Percentiles rank a stretch among this genome's conserved stretches.
These are phyloP conservation scores for Cystobasidium onofrii DNA, from an alignment of 768 basidiomycete species.

Conservation along the genomic window DNA sequence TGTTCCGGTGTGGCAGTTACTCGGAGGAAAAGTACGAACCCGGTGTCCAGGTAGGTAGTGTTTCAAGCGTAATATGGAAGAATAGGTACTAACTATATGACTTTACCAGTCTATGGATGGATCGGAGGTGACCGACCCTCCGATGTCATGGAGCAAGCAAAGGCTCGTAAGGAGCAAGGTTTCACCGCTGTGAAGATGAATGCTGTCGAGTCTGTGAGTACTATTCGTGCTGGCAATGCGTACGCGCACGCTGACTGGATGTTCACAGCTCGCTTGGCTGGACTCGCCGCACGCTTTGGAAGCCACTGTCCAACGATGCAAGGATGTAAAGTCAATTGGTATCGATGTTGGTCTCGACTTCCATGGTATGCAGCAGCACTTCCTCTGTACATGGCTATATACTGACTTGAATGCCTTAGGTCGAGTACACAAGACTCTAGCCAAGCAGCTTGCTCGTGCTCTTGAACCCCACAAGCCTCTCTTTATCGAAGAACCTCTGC, in stretches of 20 bases:
- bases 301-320: constrained; percentile 53
- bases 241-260: not conserved
- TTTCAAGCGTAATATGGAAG: not conserved
- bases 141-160: constrained; percentile 54
- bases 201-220: constrained; percentile 45
- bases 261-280: constrained; percentile 51
- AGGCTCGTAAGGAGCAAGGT: constrained; percentile 55
- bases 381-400: constrained; percentile 44
- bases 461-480: constrained; percentile 57
- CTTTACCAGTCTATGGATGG: constrained; percentile 48
- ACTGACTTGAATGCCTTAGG: constrained; percentile 56
- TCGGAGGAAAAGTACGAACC: constrained; percentile 63
- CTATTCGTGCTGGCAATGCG: not conserved
- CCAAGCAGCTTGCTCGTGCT: constrained; percentile 58
- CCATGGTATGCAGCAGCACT: not conserved
- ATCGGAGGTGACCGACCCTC: constrained; percentile 51
- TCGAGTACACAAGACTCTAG: constrained; percentile 61
- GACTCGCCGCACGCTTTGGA: constrained; percentile 56
- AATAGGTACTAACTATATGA: not conserved
- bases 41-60: constrained; percentile 39
- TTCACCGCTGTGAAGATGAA: constrained; percentile 71
- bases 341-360: constrained; percentile 53
- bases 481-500: constrained; percentile 61
- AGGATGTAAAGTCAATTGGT: constrained; percentile 53
- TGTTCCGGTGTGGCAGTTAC: constrained; percentile 58